Evolutionary conservation across 345 rosid species (phyloP), one percentile per base, ranked within the genome.

Genomic region (Litchi chinensis): DNA sequence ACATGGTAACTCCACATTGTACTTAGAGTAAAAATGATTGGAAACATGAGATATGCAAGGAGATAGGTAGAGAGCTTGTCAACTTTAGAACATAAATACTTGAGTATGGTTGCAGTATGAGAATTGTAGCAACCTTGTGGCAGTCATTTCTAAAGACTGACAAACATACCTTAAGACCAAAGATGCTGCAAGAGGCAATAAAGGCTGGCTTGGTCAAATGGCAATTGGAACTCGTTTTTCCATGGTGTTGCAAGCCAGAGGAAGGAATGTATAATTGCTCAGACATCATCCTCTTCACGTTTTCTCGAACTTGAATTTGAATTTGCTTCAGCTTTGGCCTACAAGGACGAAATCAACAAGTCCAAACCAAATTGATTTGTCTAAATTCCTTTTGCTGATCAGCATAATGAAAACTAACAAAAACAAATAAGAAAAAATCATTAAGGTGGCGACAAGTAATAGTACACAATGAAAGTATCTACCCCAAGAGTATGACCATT

Each of bases 401-500:
- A 79, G 59, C 74, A 78, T 74, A 64, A 11, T 59, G 50, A 5
- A 32, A 54, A 68, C 67, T 41, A 15, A 67, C 39, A 70, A 77
- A 64, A 74, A 15, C 39, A 12, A 59, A 68, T 7, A 5, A 64
- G 19, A 66, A 60, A 50, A 39, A 11, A 76, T 66, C n/a, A 26
- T 56, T 22, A 54, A 70, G 46, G n/a, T 71, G 43, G 19, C 13
- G 56, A 70, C 22, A 56, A 59, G 5, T 48, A 54, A 66, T 50
- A 52, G 46, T 11, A 71, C 24, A 40, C 1, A n/a, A 78, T 16
- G 26, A 71, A 18, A 71, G 67, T 68, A 66, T 74, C 40, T 87
- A 93, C 97, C 98, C 98, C 67, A 91, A 84, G 71, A 93, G 81
- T 85, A 93, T 84, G 83, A 95, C 83, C 98, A 93, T 93, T 77